Percentiles rank a stretch among this genome's conserved stretches.
Conservation (phyloP, 2,329 filamentous ascomycete genomes). For the Monilinia aucupariae region DNA sequence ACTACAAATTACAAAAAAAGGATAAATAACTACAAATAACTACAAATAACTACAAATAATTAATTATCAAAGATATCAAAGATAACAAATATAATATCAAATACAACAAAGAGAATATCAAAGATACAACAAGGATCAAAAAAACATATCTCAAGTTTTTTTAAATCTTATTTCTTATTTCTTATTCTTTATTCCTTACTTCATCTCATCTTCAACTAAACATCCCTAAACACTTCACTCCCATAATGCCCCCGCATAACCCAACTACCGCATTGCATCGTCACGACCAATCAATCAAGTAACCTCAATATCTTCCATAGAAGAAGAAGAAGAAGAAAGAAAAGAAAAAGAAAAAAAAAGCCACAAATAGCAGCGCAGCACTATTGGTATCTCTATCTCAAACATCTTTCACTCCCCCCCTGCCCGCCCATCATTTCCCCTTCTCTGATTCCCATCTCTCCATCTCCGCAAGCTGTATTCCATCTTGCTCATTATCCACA, state of each 20-base stretch:
- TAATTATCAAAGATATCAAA: too few species aligned
- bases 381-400: neutral
- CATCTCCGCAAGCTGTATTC: neutral
- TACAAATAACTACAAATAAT: too few species aligned
- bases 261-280: neutral
- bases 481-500: neutral
- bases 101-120: too few species aligned
- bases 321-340: neutral
- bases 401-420: neutral
- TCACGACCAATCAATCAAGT: neutral
- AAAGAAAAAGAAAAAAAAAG: neutral
- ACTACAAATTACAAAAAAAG: too few species aligned
- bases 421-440: neutral
- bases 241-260: neutral
- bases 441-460: neutral
- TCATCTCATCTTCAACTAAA: neutral
- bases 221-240: too few species aligned
- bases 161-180: neutral
- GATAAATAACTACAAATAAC: too few species aligned
- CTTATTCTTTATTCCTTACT: neutral
- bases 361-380: neutral
- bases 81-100: too few species aligned
- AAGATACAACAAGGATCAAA: too few species aligned
- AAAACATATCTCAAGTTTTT: too few species aligned
- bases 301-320: neutral